These are phyloP conservation scores for Dendrobium officinale DNA, from an alignment of 106 monocot species.

Conservation along the genomic window DNA sequence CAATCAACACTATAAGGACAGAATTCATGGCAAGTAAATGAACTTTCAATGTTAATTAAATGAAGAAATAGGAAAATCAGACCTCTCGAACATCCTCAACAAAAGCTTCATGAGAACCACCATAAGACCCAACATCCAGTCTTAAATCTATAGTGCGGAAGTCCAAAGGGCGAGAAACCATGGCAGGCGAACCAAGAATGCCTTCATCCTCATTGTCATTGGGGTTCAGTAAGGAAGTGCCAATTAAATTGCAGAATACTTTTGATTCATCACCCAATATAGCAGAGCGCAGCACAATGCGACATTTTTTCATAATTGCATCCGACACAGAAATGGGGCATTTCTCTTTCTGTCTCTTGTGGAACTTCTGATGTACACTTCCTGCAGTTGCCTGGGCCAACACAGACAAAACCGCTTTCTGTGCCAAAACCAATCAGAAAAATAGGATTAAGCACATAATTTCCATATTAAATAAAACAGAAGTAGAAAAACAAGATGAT, in stretches of 20 bases:
- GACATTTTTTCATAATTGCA: constrained; percentile 84
- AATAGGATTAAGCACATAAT: neutral
- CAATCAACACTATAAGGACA: neutral
- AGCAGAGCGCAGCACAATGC: constrained; percentile 55
- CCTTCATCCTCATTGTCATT: constrained; percentile 91
- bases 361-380: constrained; percentile 35
- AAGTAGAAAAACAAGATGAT: neutral
- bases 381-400: constrained; percentile 47
- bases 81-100: constrained; percentile 88
- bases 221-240: constrained; percentile 45
- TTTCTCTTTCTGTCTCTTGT: constrained; percentile 34
- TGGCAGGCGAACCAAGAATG: constrained; percentile 83
- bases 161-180: constrained; percentile 89
- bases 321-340: constrained; percentile 52
- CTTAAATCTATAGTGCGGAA: constrained; percentile 91
- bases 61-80: constrained; percentile 11
- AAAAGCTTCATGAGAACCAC: constrained; percentile 76
- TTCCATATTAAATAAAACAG: neutral
- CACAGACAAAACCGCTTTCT: constrained; percentile 91
- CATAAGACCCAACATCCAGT: constrained; percentile 70
- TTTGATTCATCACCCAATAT: constrained; percentile 73
- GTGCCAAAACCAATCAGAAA: constrained; percentile 21
- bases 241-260: constrained; percentile 85
- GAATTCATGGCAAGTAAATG: too few species aligned
- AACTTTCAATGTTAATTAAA: neutral